A percentile compares a stretch with the other conserved stretches of the same genome.
Conservation (phyloP, 306 rosid species). For the Prosopis cineraria region DNA sequence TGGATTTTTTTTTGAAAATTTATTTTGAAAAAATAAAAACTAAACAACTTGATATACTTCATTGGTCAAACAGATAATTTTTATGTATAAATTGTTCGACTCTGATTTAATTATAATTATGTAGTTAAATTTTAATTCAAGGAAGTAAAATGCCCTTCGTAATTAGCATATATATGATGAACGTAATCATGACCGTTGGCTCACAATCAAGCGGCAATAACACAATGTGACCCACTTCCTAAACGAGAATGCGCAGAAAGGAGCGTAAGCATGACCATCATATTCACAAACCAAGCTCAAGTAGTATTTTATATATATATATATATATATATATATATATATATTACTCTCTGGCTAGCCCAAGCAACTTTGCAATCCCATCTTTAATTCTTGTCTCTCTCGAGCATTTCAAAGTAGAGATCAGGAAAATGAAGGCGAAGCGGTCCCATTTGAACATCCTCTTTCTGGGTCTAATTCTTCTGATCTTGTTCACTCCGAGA, state of each 20-base stretch:
- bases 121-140: not conserved
- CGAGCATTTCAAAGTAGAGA: not conserved
- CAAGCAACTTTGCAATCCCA: conserved; percentile 36
- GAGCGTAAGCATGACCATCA: conserved; percentile 18
- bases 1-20: too few species aligned
- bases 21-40: too few species aligned
- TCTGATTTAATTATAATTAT: too few species aligned
- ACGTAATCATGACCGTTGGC: conserved; percentile 34
- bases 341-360: not conserved
- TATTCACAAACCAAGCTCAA: too few species aligned
- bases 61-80: too few species aligned
- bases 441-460: conserved; percentile 46
- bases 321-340: not conserved
- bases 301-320: too few species aligned
- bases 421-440: conserved; percentile 43
- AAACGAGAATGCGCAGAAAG: conserved; percentile 25
- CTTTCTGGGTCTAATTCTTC: conserved; percentile 13
- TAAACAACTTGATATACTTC: too few species aligned
- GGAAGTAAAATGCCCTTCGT: not conserved
- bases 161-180: not conserved
- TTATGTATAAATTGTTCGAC: too few species aligned
- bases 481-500: conserved; percentile 53
- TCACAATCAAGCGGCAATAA: conserved; percentile 42
- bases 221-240: conserved; percentile 18
- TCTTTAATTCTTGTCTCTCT: not conserved